These are phyloP conservation scores for Verticillium nonalfalfae DNA, from an alignment of 2,329 filamentous ascomycete genomes.

Conservation along the genomic window DNA sequence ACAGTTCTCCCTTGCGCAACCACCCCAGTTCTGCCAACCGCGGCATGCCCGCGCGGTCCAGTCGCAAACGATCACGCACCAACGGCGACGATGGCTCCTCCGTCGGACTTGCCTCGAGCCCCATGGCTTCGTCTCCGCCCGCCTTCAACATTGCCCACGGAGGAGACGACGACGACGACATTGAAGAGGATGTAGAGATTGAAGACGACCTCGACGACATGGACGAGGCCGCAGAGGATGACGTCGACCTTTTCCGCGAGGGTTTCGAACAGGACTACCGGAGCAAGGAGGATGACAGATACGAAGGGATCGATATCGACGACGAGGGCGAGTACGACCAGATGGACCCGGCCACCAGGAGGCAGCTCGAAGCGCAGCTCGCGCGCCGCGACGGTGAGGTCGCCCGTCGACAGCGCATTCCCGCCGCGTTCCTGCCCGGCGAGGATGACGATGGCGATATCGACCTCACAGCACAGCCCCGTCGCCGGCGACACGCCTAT, in stretches of 20 bases:
- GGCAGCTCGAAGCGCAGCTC: conserved; percentile 66
- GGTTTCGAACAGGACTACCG: conserved; percentile 68
- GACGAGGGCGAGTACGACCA: conserved; percentile 71
- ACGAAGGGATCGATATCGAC: conserved; percentile 67
- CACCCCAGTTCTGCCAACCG: conserved; percentile 82
- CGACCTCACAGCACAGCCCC: conserved; percentile 79
- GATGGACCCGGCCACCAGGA: conserved; percentile 59
- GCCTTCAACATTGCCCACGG: conserved; percentile 60
- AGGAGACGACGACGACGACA: conserved; percentile 64
- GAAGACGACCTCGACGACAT: conserved; percentile 71
- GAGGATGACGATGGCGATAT: conserved; percentile 82
- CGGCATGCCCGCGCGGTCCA: conserved; percentile 47
- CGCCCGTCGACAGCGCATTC: conserved; percentile 58
- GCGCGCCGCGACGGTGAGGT: conserved; percentile 70
- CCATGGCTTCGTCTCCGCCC: conserved; percentile 61
- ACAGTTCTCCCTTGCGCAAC: conserved; percentile 74
- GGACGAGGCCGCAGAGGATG: conserved; percentile 76
- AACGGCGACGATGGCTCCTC: conserved; percentile 47
- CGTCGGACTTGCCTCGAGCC: conserved; percentile 47
- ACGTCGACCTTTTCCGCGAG: conserved; percentile 70
- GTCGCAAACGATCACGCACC: conserved; percentile 49
- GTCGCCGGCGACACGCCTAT: conserved; percentile 80
- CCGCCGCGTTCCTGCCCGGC: conserved; percentile 67
- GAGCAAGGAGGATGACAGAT: conserved; percentile 59
- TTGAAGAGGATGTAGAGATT: conserved; percentile 64